A percentile compares a stretch with the other conserved stretches of the same genome.
phyloP scores from a whole-genome alignment of 1,139 yeast genomes.

The Scheffersomyces cryptocercus region DNA sequence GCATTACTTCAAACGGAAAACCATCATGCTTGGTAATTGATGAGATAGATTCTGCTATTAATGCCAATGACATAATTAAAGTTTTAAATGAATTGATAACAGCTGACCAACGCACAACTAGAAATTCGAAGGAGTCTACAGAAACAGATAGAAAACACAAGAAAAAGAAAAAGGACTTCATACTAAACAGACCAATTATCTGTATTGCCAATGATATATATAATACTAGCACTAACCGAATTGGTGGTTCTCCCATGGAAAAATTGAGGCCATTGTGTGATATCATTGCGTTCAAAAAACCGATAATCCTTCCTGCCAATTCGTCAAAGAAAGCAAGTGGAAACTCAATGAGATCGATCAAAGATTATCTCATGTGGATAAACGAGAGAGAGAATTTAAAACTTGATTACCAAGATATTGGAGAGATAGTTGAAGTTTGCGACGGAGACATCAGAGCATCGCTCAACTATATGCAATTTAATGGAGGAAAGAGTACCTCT shows the following conservation, averaged over 20 bases:
- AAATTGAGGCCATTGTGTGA: slow-evolving; percentile 74
- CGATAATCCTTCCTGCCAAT: slow-evolving; percentile 40
- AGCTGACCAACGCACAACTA: slow-evolving; percentile 57
- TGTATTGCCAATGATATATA: slow-evolving; percentile 90
- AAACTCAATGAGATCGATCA: slow-evolving; percentile 36
- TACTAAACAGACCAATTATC: slow-evolving; percentile 79
- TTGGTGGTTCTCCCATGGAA: slow-evolving; percentile 54
- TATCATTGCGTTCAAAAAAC: slow-evolving; percentile 62
- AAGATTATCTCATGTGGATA: slow-evolving; percentile 41
- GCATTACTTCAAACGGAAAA: slow-evolving; percentile 52
- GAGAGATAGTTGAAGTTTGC: slow-evolving; percentile 64
- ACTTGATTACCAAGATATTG: slow-evolving; percentile 35
- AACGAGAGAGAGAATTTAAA: slow-evolving; percentile 32
- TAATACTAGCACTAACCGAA: slow-evolving; percentile 39
- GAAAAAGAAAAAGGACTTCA: slow-evolving; percentile 28
- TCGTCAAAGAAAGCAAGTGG: slow-evolving; percentile 34
- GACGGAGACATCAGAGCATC: slow-evolving; percentile 89
- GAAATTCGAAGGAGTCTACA: slow-evolving; percentile 17
- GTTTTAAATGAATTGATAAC: slow-evolving; percentile 61
- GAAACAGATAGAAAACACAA: slow-evolving; percentile 18
- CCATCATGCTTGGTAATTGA: slow-evolving; percentile 86
- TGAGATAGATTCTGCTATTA: slow-evolving; percentile 89
- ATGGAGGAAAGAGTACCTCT: slow-evolving; percentile 25
- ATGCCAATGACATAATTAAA: slow-evolving; percentile 69
- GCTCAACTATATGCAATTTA: slow-evolving; percentile 79